Base-by-base conservation (phyloP, 306 rosid species). In the Dryas drummondii region DNA sequence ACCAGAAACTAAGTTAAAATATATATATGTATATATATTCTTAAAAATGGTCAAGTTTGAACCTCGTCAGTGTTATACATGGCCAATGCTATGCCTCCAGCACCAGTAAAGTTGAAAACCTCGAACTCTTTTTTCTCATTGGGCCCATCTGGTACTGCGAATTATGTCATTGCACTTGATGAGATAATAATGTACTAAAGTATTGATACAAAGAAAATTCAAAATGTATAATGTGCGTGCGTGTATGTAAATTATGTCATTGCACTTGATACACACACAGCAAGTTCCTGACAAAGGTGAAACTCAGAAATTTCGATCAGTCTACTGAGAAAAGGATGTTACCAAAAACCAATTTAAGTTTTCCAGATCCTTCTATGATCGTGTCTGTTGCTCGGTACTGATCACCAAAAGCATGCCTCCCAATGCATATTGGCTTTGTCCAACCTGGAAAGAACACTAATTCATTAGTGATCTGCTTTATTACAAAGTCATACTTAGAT, bases 11-110 rank as follows among this genome's bases (percentile, higher is more conserved):
- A 68, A 12, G n/a, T 40, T 70, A 69, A 22, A 22, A 22, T 22
- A 22, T 32, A 32, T 32, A 32, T 32, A 32, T 32, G 1, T 32
- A 32, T 32, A 32, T 32, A 32, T 32, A 32, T 32, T 32, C 22
- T 32, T 32, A 32, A 32, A 78, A 76, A 22, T 22, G 4, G 49
- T 75, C 65, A 82, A 67, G 76, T 51, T 67, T 84, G 75, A 76
- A 91, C 98, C 97, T 94, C 98, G 4, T 94, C 98, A 4, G 96
- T 94, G 77, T 94, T 94, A 81, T 91, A 94, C 98, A 91, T 94
- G 68, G 96, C 83, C 81, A 91, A 63, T 32, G 96, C 84, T 80
- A 94, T 92, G 54, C 97, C 98, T 71, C 98, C 98, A 66, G 87
- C 87, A 76, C 97, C 98, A 1, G 88, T 90, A 74, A 94, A 94